These are phyloP conservation scores for Boechera stricta DNA, from an alignment of 345 rosid species.

Conservation along the genomic window DNA sequence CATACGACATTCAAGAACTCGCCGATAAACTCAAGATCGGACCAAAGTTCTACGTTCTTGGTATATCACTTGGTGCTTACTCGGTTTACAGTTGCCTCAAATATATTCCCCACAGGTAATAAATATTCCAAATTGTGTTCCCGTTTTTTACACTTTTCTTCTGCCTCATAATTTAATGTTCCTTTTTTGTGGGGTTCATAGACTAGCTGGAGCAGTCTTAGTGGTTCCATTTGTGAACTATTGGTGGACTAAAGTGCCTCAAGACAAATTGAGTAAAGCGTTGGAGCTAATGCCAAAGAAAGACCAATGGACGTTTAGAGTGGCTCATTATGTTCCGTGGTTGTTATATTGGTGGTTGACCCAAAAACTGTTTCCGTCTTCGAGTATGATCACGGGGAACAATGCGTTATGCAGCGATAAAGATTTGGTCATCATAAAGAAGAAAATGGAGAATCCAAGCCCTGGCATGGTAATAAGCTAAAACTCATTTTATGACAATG, in stretches of 20 bases:
- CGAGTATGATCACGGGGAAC: constrained; percentile 56
- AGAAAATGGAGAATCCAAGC: constrained; percentile 48
- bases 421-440: constrained; percentile 55
- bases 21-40: constrained; percentile 83
- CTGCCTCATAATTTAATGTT: background rate
- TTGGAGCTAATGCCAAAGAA: constrained; percentile 46
- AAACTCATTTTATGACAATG: background rate
- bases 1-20: constrained; percentile 80
- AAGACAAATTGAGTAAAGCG: constrained; percentile 47
- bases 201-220: constrained; percentile 70
- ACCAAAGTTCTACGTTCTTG: constrained; percentile 70
- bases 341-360: constrained; percentile 86
- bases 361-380: constrained; percentile 74
- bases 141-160: background rate
- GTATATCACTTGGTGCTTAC: constrained; percentile 84
- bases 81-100: constrained; percentile 74
- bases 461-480: constrained; percentile 53
- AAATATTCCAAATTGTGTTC: background rate
- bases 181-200: constrained; percentile 27
- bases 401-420: constrained; percentile 47
- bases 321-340: constrained; percentile 80
- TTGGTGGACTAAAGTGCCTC: constrained; percentile 86
- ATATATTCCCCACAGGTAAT: constrained; percentile 74
- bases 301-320: constrained; percentile 65
- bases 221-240: constrained; percentile 80